These are phyloP conservation scores for Yamadazyma kitorensis DNA, from an alignment of 805 yeast genomes.

Conservation along the genomic window DNA sequence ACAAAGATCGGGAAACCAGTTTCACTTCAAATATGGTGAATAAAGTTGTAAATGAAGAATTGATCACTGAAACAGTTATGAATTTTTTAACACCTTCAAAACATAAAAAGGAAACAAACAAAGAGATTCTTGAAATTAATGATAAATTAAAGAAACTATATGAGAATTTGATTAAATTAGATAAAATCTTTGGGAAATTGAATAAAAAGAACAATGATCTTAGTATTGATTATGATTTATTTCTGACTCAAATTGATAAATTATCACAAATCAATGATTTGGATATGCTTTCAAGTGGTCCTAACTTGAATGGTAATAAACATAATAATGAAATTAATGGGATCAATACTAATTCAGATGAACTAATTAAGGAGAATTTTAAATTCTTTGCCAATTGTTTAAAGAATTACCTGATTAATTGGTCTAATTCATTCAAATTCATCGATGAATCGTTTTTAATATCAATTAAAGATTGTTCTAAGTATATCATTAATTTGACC, in stretches of 20 bases:
- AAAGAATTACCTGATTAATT: constrained; percentile 35
- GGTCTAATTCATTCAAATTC: constrained; percentile 41
- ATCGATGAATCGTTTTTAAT: constrained; percentile 81
- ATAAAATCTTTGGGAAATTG: constrained; percentile 70
- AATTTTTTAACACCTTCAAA: constrained; percentile 80
- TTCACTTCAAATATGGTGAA: constrained; percentile 28
- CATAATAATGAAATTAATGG: constrained; percentile 2
- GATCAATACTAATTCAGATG: constrained; percentile 7
- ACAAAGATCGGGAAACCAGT: constrained; percentile 14
- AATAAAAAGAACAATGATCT: constrained; percentile 71
- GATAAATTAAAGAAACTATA: constrained; percentile 82
- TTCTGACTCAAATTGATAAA: constrained; percentile 66
- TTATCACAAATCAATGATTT: constrained; percentile 47
- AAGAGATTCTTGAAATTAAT: constrained; percentile 56
- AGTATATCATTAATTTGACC: constrained; percentile 48
- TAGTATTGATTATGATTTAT: constrained; percentile 67
- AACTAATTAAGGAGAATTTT: constrained; percentile 26
- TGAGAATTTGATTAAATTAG: constrained; percentile 77
- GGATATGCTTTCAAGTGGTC: too few species aligned
- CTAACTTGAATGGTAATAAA: constrained; percentile 6
- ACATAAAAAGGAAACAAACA: constrained; percentile 72
- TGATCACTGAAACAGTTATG: constrained; percentile 87
- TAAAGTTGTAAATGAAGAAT: constrained; percentile 59
- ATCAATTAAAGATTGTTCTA: constrained; percentile 82
- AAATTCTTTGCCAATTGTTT: constrained; percentile 37